phyloP scores from a whole-genome alignment of 768 basidiomycete species.

The Scleroderma citrinum region DNA sequence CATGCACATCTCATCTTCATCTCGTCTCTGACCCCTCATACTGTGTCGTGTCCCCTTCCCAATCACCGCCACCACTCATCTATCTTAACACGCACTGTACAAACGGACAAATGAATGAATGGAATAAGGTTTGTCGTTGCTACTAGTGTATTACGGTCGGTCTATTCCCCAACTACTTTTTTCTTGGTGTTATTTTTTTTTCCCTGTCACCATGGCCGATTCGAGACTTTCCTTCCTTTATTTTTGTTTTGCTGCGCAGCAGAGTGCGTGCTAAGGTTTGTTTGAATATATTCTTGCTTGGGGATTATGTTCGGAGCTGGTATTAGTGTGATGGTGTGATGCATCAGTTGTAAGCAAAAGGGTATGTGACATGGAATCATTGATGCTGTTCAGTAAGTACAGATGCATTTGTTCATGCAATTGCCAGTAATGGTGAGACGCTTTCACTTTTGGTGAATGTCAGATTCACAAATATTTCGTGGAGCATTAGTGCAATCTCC shows the following conservation, averaged over 20 bases:
- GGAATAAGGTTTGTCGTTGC: slow-evolving; percentile 4
- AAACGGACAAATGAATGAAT: slow-evolving; percentile 5
- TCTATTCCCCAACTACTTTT: slow-evolving; percentile 11
- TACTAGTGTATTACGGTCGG: slow-evolving; percentile 29
- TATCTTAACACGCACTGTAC: slow-evolving; percentile 17
- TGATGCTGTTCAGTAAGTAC: too few relatives aligned
- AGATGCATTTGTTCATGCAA: too few relatives aligned
- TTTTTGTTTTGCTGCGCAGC: background rate
- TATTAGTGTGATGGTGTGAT: background rate
- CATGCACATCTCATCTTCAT: slow-evolving; percentile 5
- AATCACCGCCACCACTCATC: slow-evolving; percentile 15
- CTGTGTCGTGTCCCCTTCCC: slow-evolving; percentile 8
- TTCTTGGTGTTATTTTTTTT: background rate
- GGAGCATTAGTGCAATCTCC: too few relatives aligned
- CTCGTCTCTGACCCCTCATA: too few relatives aligned
- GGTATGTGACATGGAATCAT: too few relatives aligned
- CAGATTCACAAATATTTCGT: too few relatives aligned
- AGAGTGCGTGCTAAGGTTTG: slow-evolving; percentile 3
- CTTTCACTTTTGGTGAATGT: too few relatives aligned
- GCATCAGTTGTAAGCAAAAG: background rate
- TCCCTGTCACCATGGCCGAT: background rate
- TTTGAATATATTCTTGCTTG: slow-evolving; percentile 8
- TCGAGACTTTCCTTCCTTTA: background rate
- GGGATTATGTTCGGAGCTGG: too few relatives aligned
- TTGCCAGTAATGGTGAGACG: too few relatives aligned